phyloP scores from a whole-genome alignment of 192 early-diverging fungal species.

The Linnemannia zychae region DNA sequence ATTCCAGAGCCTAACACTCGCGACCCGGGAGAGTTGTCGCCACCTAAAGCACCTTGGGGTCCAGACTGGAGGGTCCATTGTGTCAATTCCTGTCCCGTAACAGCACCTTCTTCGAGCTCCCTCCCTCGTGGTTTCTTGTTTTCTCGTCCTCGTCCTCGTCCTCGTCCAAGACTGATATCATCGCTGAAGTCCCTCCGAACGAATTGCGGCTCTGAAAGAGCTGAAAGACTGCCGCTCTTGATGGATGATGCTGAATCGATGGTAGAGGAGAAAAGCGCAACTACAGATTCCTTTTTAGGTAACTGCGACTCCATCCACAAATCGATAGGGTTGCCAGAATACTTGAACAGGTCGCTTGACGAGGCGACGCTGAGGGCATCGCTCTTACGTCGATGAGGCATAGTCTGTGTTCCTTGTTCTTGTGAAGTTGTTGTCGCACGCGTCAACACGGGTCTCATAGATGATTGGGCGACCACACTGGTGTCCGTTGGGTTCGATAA shows the following conservation, averaged over 20 bases:
- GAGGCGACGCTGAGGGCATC: background rate
- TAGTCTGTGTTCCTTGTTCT: background rate
- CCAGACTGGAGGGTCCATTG: background rate
- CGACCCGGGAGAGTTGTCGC: background rate
- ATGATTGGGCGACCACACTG: background rate
- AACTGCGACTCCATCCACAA: conserved; percentile 9
- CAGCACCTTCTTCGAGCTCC: background rate
- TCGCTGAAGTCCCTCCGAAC: background rate
- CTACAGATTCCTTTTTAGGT: background rate
- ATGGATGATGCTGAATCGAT: background rate
- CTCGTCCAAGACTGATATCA: background rate
- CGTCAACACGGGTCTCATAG: background rate
- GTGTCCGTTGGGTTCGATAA: background rate
- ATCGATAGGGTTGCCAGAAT: background rate
- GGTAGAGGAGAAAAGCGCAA: background rate
- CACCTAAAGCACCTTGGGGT: background rate
- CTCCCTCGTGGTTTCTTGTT: background rate
- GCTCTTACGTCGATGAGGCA: background rate
- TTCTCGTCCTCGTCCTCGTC: no score
- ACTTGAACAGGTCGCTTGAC: no score
- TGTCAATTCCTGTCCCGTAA: background rate
- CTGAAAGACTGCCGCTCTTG: background rate
- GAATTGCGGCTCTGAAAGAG: background rate
- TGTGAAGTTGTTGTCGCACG: background rate
- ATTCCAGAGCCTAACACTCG: background rate